Conservation (phyloP, 2,329 filamentous ascomycete genomes). For the Sordariomycetes sp. region DNA sequence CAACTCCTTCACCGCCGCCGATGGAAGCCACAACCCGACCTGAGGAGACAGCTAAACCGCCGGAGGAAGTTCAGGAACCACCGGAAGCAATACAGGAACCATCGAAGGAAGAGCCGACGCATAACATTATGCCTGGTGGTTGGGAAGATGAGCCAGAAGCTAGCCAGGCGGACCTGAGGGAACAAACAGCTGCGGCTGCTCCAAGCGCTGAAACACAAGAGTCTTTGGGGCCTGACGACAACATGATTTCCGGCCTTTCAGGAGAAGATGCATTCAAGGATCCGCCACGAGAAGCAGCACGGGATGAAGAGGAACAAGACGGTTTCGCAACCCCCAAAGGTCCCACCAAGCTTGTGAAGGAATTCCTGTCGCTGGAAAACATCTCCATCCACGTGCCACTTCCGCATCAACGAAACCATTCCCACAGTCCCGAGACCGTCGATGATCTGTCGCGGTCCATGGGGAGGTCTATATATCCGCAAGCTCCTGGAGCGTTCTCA, state of each 20-base stretch:
- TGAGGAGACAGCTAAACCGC: background rate
- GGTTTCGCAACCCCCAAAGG: constrained; percentile 37
- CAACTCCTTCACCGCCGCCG: background rate
- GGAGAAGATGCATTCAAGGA: too few relatives aligned
- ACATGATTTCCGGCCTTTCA: too few relatives aligned
- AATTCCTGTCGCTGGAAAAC: constrained; percentile 38
- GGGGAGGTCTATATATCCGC: constrained; percentile 31
- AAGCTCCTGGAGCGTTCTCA: constrained; percentile 55
- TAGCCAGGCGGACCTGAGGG: too few relatives aligned
- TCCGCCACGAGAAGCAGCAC: too few relatives aligned
- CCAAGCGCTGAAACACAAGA: too few relatives aligned
- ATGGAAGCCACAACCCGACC: constrained; percentile 7
- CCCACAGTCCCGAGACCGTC: constrained; percentile 22
- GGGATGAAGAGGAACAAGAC: too few relatives aligned
- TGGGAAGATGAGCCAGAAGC: constrained; percentile 34
- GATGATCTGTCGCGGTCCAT: constrained; percentile 20
- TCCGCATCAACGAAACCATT: too few relatives aligned
- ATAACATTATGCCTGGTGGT: constrained; percentile 37
- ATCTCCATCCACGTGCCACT: constrained; percentile 48
- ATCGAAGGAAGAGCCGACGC: background rate
- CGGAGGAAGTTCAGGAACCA: background rate
- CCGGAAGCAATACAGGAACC: background rate
- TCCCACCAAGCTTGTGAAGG: constrained; percentile 45
- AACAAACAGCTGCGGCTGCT: too few relatives aligned
- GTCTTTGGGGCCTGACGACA: too few relatives aligned